Base-by-base conservation (phyloP, 768 basidiomycete genomes). In the Panus rudis region DNA sequence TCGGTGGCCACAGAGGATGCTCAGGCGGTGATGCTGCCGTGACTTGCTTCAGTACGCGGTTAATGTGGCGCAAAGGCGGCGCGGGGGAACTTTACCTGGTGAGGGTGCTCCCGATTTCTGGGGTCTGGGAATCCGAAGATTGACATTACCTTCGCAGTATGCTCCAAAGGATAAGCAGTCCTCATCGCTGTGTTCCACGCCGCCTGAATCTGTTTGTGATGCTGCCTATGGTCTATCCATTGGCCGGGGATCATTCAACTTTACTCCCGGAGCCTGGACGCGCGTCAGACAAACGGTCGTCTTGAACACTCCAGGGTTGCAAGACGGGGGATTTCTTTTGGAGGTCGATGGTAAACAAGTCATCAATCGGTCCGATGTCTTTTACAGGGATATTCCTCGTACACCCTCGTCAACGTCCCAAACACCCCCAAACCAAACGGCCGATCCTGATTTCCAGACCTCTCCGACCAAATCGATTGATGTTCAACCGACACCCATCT, bases 41-140 rank as follows among this genome's bases (percentile, higher is more conserved):
- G 26, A 68, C 73, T 33, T 93, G 91, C 53, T 93, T 88, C 56
- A 88, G 84, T 55, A 91, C 89, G 5, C 64, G 91, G 21, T 45
- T 92, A 51, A 92, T 93, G 91, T 92, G 84, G 83, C 69, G 84
- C 28, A 54, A 59, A 11, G 63, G 63, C 0, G 89, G 90, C 4
- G 61, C 59, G 0, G 90, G 89, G 4, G 91, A 92, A 54, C 63
- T 88, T 21, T 90, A 89, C 53, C 66, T 85, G 46, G 83, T 85
- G 53, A 43, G 77, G 68, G 1, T 20, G 6, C 22, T 37, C 23
- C 22, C 14, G 10, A 6, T 32, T 28, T 30, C 27, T 21, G 42
- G 13, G 13, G 21, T 11, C 4, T n/a, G 34, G 31, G 23, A 4
- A 16, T 22, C 43, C 35, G 24, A 46, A 20, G 16, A 23, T 34